phyloP scores from a whole-genome alignment of 371 early-diverging fungal species.

The Globomyces sp. region DNA sequence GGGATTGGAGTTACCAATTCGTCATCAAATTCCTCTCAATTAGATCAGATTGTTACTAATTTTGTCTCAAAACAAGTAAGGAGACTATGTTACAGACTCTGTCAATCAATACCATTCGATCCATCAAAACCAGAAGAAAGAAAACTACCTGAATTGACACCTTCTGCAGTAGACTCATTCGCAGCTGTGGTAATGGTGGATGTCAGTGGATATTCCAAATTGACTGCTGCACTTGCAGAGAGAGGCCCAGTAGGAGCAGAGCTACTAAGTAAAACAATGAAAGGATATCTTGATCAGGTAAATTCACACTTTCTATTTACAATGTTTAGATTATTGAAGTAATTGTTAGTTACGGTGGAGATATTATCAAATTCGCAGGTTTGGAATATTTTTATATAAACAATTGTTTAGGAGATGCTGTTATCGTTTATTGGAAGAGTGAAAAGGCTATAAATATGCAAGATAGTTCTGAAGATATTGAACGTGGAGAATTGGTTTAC shows the following conservation, averaged over 20 bases:
- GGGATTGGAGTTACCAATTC: slow-evolving; percentile 8
- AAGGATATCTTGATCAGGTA: slow-evolving; percentile 54
- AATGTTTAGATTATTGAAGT: slow-evolving; percentile 47
- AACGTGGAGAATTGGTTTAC: slow-evolving; percentile 47
- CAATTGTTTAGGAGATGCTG: slow-evolving; percentile 45
- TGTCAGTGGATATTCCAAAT: slow-evolving; percentile 49
- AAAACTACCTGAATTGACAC: slow-evolving; percentile 18
- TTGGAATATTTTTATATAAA: background rate
- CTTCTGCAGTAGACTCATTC: slow-evolving; percentile 38
- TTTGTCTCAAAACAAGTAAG: slow-evolving; percentile 50
- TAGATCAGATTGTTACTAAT: slow-evolving; percentile 39
- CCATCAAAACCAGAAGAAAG: background rate
- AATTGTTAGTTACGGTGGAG: slow-evolving; percentile 47
- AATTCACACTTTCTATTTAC: background rate
- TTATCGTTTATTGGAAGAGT: slow-evolving; percentile 52
- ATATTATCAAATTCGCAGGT: slow-evolving; percentile 60
- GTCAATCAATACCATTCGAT: background rate
- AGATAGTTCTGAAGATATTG: slow-evolving; percentile 26
- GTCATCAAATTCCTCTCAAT: slow-evolving; percentile 1
- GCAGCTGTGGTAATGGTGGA: slow-evolving; percentile 57
- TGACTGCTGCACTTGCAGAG: slow-evolving; percentile 47
- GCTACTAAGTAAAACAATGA: slow-evolving; percentile 50
- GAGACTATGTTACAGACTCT: slow-evolving; percentile 32
- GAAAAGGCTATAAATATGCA: slow-evolving; percentile 13
- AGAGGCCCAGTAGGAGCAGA: slow-evolving; percentile 48